These are phyloP conservation scores for Papiliotrema terrestris DNA, from an alignment of 1,284 basidiomycete genomes.

Conservation along the genomic window DNA sequence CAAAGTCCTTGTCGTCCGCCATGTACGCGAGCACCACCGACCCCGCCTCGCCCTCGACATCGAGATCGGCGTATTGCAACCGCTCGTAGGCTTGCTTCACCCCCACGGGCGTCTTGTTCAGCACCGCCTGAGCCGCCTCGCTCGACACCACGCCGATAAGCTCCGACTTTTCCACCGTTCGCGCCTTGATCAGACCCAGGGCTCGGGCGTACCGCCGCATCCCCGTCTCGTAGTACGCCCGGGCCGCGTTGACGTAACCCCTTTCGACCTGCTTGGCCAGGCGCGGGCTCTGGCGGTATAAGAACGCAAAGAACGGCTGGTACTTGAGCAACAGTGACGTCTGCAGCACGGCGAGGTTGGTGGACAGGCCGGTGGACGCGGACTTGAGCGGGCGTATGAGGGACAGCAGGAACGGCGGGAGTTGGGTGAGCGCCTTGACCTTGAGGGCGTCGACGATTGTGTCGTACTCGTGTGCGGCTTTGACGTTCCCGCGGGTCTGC, in stretches of 20 bases:
- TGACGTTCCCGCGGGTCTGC: slow-evolving; percentile 66
- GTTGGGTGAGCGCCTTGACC: slow-evolving; percentile 79
- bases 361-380: slow-evolving; percentile 60
- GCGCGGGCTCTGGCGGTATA: slow-evolving; percentile 73
- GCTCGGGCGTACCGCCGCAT: slow-evolving; percentile 86
- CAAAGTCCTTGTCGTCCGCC: slow-evolving; percentile 78
- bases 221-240: slow-evolving; percentile 93
- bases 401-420: slow-evolving; percentile 80
- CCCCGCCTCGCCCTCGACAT: slow-evolving; percentile 60
- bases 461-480: slow-evolving; percentile 74
- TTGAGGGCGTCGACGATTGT: slow-evolving; percentile 80
- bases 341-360: slow-evolving; percentile 91
- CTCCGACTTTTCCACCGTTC: slow-evolving; percentile 41
- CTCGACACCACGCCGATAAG: slow-evolving; percentile 36
- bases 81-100: slow-evolving; percentile 54
- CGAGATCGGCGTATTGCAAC: slow-evolving; percentile 62
- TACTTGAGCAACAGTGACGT: slow-evolving; percentile 83
- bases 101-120: slow-evolving; percentile 43
- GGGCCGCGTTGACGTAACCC: slow-evolving; percentile 76
- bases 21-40: slow-evolving; percentile 74
- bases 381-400: slow-evolving; percentile 80
- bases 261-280: slow-evolving; percentile 87
- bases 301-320: slow-evolving; percentile 75
- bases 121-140: slow-evolving; percentile 22
- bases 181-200: slow-evolving; percentile 70